Evolutionary conservation across 768 basidiomycete genomes (phyloP).

Genomic region (Termitomyces bulborhizus): DNA sequence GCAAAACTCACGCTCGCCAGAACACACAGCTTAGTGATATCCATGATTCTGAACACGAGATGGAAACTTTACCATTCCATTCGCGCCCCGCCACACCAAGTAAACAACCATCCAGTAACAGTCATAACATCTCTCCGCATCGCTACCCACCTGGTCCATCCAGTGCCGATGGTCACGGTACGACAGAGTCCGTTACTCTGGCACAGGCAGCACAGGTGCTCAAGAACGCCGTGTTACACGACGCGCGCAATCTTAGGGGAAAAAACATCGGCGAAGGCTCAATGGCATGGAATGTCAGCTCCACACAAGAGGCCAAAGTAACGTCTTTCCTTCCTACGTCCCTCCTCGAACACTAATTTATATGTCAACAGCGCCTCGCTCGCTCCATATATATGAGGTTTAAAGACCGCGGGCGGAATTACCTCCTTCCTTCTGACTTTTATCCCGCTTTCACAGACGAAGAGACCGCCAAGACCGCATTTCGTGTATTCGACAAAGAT

Average conservation of each 20-base stretch:
- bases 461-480: slow-evolving; percentile 56
- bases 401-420: slow-evolving; percentile 47
- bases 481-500: slow-evolving; percentile 72
- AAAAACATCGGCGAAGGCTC: slow-evolving; percentile 34
- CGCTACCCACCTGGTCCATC: slow-evolving; percentile 34
- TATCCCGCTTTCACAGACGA: slow-evolving; percentile 58
- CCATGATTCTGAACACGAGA: slow-evolving; percentile 1
- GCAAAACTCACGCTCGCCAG: not conserved
- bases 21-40: not conserved
- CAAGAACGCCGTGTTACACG: slow-evolving; percentile 67
- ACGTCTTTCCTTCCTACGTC: not conserved
- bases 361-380: slow-evolving; percentile 50
- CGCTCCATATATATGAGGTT: slow-evolving; percentile 60
- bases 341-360: not conserved
- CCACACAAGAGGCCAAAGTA: slow-evolving; percentile 64
- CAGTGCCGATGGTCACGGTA: slow-evolving; percentile 4
- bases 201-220: slow-evolving; percentile 57
- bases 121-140: slow-evolving; percentile 15
- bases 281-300: slow-evolving; percentile 48
- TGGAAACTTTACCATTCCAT: slow-evolving; percentile 3
- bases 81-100: slow-evolving; percentile 7
- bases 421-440: slow-evolving; percentile 66
- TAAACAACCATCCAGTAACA: slow-evolving; percentile 1
- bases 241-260: slow-evolving; percentile 65
- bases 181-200: slow-evolving; percentile 35